Percentiles rank a stretch among this genome's conserved stretches.
Evolutionary conservation across 1,284 basidiomycete species (phyloP).

Genomic region (Gomphus sp.): DNA sequence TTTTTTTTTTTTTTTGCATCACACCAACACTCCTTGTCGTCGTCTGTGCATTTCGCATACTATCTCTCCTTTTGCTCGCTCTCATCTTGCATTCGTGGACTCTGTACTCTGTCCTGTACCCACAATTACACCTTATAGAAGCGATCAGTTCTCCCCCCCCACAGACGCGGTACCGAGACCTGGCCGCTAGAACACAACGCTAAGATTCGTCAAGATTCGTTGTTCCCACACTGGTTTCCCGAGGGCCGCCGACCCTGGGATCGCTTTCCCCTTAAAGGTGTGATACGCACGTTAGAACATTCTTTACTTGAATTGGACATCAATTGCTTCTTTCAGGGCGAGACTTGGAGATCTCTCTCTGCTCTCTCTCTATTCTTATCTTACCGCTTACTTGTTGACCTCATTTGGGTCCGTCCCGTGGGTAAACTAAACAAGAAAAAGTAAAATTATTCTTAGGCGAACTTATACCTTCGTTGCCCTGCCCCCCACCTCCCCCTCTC

Average conservation of each 20-base stretch:
- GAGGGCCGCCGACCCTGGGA: neutral
- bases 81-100: slow-evolving; percentile 6
- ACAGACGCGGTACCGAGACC: neutral
- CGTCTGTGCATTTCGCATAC: neutral
- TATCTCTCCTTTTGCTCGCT: neutral
- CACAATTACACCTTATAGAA: slow-evolving; percentile 6
- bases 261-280: neutral
- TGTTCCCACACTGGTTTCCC: too few species aligned
- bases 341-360: too few species aligned
- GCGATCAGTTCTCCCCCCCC: neutral
- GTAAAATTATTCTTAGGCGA: neutral
- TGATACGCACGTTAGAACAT: neutral
- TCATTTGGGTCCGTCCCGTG: neutral
- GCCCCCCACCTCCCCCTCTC: too few species aligned
- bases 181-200: neutral
- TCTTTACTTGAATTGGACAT: neutral
- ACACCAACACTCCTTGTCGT: too few species aligned
- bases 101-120: slow-evolving; percentile 6
- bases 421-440: too few species aligned
- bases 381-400: neutral
- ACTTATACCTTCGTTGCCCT: neutral
- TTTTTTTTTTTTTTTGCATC: neutral
- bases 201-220: neutral
- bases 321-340: neutral
- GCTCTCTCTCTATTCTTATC: too few species aligned